These are phyloP conservation scores for Manihot esculenta DNA, from an alignment of 441 rosid genomes.

Conservation along the genomic window DNA sequence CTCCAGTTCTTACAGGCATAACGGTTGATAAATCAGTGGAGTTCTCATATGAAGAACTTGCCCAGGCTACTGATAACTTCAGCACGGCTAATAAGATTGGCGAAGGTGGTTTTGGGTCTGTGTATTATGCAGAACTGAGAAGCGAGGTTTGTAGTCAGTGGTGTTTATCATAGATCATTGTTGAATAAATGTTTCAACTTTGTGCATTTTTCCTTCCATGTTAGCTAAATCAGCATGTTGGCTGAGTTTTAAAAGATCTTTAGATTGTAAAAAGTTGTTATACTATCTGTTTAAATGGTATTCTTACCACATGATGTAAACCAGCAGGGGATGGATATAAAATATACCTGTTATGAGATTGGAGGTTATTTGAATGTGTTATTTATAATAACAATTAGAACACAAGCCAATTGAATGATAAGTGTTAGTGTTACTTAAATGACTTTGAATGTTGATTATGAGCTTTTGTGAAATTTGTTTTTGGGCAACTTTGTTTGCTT, in stretches of 20 bases:
- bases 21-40: slow-evolving; percentile 62
- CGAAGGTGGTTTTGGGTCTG: slow-evolving; percentile 88
- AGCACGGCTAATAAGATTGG: slow-evolving; percentile 85
- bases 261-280: background rate
- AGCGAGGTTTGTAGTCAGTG: slow-evolving; percentile 64
- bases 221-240: slow-evolving; percentile 8
- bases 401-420: background rate
- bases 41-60: slow-evolving; percentile 40
- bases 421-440: slow-evolving; percentile 1
- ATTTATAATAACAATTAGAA: background rate
- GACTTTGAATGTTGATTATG: background rate
- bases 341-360: background rate
- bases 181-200: background rate
- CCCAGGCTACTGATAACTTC: slow-evolving; percentile 50
- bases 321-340: background rate
- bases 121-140: slow-evolving; percentile 86
- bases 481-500: background rate
- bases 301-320: background rate
- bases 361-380: background rate
- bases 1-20: slow-evolving; percentile 57
- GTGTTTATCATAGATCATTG: background rate
- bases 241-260: slow-evolving; percentile 10
- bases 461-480: background rate
- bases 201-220: background rate
- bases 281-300: background rate